These are phyloP conservation scores for Hymenoscyphus fraxineus DNA, from an alignment of 2,329 filamentous ascomycete species.

Conservation along the genomic window DNA sequence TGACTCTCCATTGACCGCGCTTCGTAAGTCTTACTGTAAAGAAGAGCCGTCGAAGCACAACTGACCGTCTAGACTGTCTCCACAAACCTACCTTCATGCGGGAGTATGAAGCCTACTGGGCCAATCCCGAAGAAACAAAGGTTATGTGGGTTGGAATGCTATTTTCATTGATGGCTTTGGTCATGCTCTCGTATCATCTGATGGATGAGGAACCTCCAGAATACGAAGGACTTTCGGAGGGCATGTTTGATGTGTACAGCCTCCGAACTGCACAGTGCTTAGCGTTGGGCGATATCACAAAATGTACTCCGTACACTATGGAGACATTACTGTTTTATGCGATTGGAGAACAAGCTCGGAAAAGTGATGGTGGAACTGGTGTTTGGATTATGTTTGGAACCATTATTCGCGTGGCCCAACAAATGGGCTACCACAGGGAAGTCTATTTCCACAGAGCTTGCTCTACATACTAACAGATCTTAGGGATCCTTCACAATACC, in stretches of 20 bases:
- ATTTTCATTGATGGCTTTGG: conserved; percentile 71
- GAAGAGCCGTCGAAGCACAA: conserved; percentile 9
- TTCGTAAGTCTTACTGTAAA: conserved; percentile 20
- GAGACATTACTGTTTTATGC: conserved; percentile 72
- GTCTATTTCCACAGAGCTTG: background rate
- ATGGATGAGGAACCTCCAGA: conserved; percentile 72
- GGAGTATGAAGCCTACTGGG: conserved; percentile 56
- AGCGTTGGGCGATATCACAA: conserved; percentile 71
- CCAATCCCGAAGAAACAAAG: conserved; percentile 64
- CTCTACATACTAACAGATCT: background rate
- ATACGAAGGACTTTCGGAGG: conserved; percentile 56
- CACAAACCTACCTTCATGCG: conserved; percentile 80
- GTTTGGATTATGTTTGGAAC: conserved; percentile 48
- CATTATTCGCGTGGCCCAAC: conserved; percentile 50
- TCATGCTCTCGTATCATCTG: conserved; percentile 71
- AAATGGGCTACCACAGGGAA: conserved; percentile 53
- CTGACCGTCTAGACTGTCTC: conserved; percentile 52
- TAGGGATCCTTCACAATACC: conserved; percentile 72
- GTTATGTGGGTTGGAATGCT: conserved; percentile 75
- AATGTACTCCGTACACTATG: conserved; percentile 66
- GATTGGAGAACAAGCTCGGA: conserved; percentile 68
- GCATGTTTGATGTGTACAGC: conserved; percentile 60
- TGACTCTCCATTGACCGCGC: conserved; percentile 52
- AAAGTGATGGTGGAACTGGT: conserved; percentile 61
- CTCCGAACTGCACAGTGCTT: conserved; percentile 72